Percentiles rank a stretch among this genome's conserved stretches.
Evolutionary conservation across 768 basidiomycete species (phyloP).

Genomic region (Mycena haematopus): DNA sequence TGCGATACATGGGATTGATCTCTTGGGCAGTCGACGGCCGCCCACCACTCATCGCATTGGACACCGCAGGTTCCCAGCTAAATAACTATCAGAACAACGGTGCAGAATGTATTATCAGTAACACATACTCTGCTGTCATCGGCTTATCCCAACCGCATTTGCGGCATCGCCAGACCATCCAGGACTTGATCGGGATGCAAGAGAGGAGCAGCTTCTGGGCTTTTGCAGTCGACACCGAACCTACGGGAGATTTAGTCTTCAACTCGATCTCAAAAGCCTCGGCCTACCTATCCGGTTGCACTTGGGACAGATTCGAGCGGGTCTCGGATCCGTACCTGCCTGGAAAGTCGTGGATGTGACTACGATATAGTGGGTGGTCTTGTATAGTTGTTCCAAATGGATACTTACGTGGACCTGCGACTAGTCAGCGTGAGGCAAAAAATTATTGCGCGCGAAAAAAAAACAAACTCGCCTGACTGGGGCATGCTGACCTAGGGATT

Average conservation of each 20-base stretch:
- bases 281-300: conserved; percentile 21
- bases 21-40: conserved; percentile 23
- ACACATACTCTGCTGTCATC: conserved; percentile 5
- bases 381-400: neutral
- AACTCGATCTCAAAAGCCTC: neutral
- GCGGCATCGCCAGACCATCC: conserved; percentile 23
- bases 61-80: conserved; percentile 26
- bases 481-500: conserved; percentile 8
- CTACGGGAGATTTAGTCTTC: neutral
- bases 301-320: conserved; percentile 25
- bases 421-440: neutral
- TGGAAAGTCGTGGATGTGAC: conserved; percentile 21
- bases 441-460: neutral
- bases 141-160: conserved; percentile 26
- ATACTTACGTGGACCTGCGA: conserved; percentile 16
- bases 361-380: neutral
- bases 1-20: conserved; percentile 28
- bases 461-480: conserved; percentile 15
- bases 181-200: conserved; percentile 17
- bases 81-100: neutral
- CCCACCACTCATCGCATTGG: conserved; percentile 14
- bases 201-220: conserved; percentile 21
- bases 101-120: neutral
- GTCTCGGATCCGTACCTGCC: conserved; percentile 2
- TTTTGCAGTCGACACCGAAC: conserved; percentile 25